Evolutionary conservation across 768 basidiomycete genomes (phyloP).

Genomic region (Aureoboletus auriporus): DNA sequence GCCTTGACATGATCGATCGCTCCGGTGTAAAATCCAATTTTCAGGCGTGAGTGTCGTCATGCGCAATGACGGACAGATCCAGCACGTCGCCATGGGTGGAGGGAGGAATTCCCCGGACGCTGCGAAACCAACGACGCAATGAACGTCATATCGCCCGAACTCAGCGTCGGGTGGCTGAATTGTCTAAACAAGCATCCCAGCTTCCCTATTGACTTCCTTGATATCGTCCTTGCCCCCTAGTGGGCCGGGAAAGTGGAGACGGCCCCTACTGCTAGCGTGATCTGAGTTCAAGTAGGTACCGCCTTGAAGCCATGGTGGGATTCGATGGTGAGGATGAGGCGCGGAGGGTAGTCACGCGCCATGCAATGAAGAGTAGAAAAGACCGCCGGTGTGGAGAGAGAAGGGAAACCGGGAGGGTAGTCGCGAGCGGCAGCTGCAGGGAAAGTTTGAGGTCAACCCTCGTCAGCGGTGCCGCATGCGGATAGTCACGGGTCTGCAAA

Average conservation of each 20-base stretch:
- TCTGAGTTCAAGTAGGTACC: constrained; percentile 57
- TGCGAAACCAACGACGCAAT: too few species aligned
- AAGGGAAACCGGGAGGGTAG: too few species aligned
- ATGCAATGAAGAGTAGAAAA: constrained; percentile 72
- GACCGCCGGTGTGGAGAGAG: constrained; percentile 68
- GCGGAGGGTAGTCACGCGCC: constrained; percentile 68
- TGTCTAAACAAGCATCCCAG: constrained; percentile 72
- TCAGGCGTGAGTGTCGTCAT: too few species aligned
- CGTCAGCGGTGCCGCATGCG: constrained; percentile 62
- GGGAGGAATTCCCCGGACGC: too few species aligned
- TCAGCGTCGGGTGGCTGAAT: constrained; percentile 51
- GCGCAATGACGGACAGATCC: too few species aligned
- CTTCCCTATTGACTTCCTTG: constrained; percentile 62
- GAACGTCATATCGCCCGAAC: constrained; percentile 77
- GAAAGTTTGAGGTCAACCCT: constrained; percentile 50
- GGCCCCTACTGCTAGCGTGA: constrained; percentile 15
- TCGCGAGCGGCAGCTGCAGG: constrained; percentile 42
- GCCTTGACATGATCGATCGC: too few species aligned
- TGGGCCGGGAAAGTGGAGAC: constrained; percentile 34
- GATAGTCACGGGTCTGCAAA: constrained; percentile 74
- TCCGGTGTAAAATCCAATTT: too few species aligned
- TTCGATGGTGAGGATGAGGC: constrained; percentile 69
- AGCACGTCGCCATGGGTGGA: too few species aligned
- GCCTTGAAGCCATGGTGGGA: constrained; percentile 58
- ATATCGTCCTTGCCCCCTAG: constrained; percentile 54